phyloP scores from a whole-genome alignment of 2,329 filamentous ascomycete species.

The Tolypocladium amazonense region DNA sequence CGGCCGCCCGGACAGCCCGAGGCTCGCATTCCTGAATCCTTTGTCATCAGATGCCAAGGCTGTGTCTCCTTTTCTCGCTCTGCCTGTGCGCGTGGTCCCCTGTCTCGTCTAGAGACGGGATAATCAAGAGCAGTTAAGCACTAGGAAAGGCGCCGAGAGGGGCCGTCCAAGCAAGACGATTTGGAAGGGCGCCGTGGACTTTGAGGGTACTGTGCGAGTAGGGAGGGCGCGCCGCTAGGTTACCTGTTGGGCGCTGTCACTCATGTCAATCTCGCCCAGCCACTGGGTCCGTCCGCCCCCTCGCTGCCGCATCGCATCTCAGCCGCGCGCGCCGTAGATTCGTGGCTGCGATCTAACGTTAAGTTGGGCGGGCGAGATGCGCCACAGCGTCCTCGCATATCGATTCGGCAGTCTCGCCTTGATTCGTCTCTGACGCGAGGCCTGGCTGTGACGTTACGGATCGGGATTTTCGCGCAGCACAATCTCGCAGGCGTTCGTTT shows the following conservation, averaged over 20 bases:
- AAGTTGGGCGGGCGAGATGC: neutral
- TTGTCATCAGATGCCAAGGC: neutral
- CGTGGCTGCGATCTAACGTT: neutral
- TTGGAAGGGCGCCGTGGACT: neutral
- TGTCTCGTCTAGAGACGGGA: neutral
- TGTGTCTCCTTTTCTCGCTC: neutral
- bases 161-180: neutral
- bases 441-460: no score
- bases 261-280: neutral
- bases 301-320: neutral
- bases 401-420: neutral
- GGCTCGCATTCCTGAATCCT: neutral
- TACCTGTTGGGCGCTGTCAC: neutral
- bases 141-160: neutral
- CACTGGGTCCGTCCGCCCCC: neutral
- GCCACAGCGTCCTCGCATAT: neutral
- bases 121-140: neutral
- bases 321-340: neutral
- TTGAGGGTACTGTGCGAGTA: neutral
- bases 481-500: no score
- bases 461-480: no score
- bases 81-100: neutral
- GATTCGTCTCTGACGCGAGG: no score
- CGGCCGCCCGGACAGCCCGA: neutral
- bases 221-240: neutral